These are phyloP conservation scores for Linum tenue DNA, from an alignment of 345 rosid genomes.

Conservation along the genomic window DNA sequence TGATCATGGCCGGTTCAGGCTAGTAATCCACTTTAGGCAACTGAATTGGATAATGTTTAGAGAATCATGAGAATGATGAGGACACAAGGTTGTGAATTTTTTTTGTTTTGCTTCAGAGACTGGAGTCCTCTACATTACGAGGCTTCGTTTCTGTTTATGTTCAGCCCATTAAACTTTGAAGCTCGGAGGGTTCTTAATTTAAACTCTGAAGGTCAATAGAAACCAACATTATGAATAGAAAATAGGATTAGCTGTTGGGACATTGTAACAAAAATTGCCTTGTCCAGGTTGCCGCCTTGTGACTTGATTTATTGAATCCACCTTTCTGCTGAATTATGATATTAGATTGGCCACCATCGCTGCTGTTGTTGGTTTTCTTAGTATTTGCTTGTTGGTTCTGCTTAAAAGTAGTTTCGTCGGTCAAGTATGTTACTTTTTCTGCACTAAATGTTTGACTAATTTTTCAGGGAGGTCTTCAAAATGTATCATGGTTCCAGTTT, in stretches of 20 bases:
- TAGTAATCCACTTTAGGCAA: background rate
- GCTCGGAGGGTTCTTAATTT: background rate
- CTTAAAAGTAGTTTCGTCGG: background rate
- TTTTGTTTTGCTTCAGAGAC: too few relatives aligned
- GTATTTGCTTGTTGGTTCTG: background rate
- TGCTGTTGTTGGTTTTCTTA: too few relatives aligned
- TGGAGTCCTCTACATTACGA: too few relatives aligned
- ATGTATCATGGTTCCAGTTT: conserved; percentile 93
- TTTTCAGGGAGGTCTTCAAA: conserved; percentile 75
- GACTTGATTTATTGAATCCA: background rate
- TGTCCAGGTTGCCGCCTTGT: background rate
- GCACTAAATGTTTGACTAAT: conserved; percentile 1
- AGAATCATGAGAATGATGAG: background rate
- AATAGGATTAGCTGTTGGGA: background rate
- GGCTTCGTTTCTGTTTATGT: background rate
- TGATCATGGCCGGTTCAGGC: background rate
- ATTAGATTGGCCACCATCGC: too few relatives aligned
- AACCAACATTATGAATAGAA: background rate
- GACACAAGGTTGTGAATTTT: background rate
- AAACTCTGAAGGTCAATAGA: too few relatives aligned
- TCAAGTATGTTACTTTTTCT: background rate
- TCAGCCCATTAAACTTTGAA: background rate
- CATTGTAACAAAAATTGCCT: background rate
- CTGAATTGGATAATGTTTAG: background rate
- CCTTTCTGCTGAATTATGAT: background rate